Evolutionary conservation across 2,329 filamentous ascomycete species (phyloP), one percentile per base, ranked within the genome.

Genomic region (Aspergillus ochraceus): DNA sequence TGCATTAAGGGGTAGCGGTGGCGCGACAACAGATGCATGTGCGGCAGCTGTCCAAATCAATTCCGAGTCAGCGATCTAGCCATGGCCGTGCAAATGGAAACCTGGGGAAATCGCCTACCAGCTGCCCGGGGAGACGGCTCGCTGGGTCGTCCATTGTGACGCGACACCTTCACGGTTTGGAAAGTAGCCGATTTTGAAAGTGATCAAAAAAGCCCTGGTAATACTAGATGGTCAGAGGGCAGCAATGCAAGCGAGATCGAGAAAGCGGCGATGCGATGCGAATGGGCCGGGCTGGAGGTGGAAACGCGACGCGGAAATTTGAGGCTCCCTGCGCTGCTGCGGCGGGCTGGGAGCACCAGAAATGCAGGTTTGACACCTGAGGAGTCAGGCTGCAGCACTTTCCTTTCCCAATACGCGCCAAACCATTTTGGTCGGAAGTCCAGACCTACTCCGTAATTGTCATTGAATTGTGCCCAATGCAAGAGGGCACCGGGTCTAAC

Each of bases 21-120:
- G 46, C 88, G 89, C 52, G 92, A 97, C 64, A 97, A 83, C 63
- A 97, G 86, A 76, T 98, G 94, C 68, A 97, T 87, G 80, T 98
- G 94, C 55, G 88, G 89, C 72, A 96, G 86, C 91, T 95, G 72
- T 19, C 60, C 36, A 12, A 10, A 30, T 32, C 42, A 64, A 47
- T 3, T 39, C 65, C 49, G 67, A 62, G 49, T 61, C 51, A 64
- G 47, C 39, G 51, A 49, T 46, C 45, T 47, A 47, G 29, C 52
- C 46, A 56, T 58, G 47, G 45, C 30, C 54, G 49, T 46, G 47
- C 57, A 52, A 58, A 54, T 51, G 49, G 29, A 42, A 42, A 42
- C 5, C 36, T 42, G 42, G 59, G 36, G 51, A 58, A 55, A 54
- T 51, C 60, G 70, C 76, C 61, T 76, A 81, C 79, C 72, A 81